Conservation (phyloP, 371 early-diverging fungal genomes). For the Syncephalastrum contaminatum region DNA sequence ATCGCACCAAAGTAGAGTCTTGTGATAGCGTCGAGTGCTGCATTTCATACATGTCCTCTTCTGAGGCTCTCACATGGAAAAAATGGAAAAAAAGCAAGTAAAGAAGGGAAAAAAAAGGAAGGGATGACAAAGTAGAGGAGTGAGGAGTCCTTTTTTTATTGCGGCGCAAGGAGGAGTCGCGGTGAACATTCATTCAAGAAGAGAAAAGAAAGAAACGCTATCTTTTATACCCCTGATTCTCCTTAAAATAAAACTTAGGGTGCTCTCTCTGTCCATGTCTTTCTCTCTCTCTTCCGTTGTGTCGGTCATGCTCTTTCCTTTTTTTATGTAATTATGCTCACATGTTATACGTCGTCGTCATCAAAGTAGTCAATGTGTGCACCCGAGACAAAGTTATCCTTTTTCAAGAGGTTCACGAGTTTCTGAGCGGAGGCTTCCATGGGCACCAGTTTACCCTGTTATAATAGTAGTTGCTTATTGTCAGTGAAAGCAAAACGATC, state of each 20-base stretch:
- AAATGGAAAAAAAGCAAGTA: background rate
- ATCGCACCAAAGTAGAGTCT: slow-evolving; percentile 4
- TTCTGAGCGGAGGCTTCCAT: slow-evolving; percentile 71
- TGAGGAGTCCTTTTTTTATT: background rate
- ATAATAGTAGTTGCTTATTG: background rate
- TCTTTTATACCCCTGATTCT: slow-evolving; percentile 5
- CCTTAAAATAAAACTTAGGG: background rate
- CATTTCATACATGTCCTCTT: background rate
- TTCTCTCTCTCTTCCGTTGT: background rate
- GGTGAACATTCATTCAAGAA: background rate
- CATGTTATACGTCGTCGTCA: slow-evolving; percentile 44
- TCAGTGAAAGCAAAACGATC: background rate
- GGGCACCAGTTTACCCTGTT: slow-evolving; percentile 67
- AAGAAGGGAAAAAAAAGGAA: slow-evolving; percentile 5
- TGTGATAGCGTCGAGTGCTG: too few species aligned
- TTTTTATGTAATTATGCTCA: slow-evolving; percentile 3
- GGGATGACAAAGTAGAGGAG: slow-evolving; percentile 2
- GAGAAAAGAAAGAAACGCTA: slow-evolving; percentile 5
- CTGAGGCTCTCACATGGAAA: slow-evolving; percentile 3
- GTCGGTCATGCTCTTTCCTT: background rate
- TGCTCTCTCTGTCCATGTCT: background rate
- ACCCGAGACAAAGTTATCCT: slow-evolving; percentile 66
- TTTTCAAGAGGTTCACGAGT: slow-evolving; percentile 53
- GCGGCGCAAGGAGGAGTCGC: background rate
- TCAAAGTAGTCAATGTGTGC: slow-evolving; percentile 87